These are phyloP conservation scores for Colletotrichum gigasporum DNA, from an alignment of 2,329 filamentous ascomycete genomes.

Conservation along the genomic window DNA sequence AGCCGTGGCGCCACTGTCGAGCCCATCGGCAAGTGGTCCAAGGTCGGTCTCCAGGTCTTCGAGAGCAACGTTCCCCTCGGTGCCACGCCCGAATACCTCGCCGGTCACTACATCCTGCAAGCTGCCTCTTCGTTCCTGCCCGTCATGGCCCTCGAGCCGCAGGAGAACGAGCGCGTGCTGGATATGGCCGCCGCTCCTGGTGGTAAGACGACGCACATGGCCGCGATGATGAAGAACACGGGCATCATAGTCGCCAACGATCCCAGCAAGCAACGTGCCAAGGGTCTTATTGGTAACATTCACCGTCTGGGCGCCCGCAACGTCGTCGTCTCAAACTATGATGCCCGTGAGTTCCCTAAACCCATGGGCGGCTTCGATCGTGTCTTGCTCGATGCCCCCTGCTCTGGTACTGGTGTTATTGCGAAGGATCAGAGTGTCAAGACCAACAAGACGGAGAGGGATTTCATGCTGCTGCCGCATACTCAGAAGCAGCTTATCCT, in stretches of 20 bases:
- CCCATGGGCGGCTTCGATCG: slow-evolving; percentile 97
- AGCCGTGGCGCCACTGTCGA: slow-evolving; percentile 96
- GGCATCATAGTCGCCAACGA: slow-evolving; percentile 97
- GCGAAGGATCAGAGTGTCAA: slow-evolving; percentile 97
- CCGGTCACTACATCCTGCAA: slow-evolving; percentile 97
- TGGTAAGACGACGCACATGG: slow-evolving; percentile 95
- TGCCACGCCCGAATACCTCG: slow-evolving; percentile 96
- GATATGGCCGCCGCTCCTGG: slow-evolving; percentile 96
- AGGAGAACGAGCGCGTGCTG: slow-evolving; percentile 85
- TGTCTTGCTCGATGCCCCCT: slow-evolving; percentile 85
- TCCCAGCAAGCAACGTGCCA: slow-evolving; percentile 90
- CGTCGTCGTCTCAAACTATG: slow-evolving; percentile 94
- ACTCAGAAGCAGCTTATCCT: slow-evolving; percentile 94
- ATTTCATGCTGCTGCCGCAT: slow-evolving; percentile 92
- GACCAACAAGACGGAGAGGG: slow-evolving; percentile 96
- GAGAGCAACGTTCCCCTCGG: slow-evolving; percentile 86
- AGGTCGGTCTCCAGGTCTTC: slow-evolving; percentile 96
- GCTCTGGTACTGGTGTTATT: slow-evolving; percentile 84
- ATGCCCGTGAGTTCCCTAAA: slow-evolving; percentile 91
- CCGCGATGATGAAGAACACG: slow-evolving; percentile 98
- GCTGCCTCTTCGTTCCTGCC: slow-evolving; percentile 96
- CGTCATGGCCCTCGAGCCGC: slow-evolving; percentile 95
- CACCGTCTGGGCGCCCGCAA: slow-evolving; percentile 90
- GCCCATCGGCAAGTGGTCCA: slow-evolving; percentile 98
- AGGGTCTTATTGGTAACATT: slow-evolving; percentile 97